phyloP scores from a whole-genome alignment of 371 early-diverging fungal species.

The Syncephalastrum contaminatum region DNA sequence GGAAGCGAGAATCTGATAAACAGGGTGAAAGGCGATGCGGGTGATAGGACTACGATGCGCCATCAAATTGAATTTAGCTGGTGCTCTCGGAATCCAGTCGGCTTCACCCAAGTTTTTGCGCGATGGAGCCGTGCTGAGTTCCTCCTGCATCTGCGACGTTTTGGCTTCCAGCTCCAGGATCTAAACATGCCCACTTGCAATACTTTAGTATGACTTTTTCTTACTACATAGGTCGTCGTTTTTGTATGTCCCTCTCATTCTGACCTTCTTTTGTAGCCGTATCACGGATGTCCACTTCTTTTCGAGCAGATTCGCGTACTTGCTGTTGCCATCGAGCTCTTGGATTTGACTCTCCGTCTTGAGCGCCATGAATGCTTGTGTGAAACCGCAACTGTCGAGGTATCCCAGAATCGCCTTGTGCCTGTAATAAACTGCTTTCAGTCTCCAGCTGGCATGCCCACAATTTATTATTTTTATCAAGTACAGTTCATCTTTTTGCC shows the following conservation, averaged over 20 bases:
- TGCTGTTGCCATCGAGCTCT: slow-evolving; percentile 74
- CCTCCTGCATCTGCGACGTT: slow-evolving; percentile 72
- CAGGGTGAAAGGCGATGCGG: slow-evolving; percentile 85
- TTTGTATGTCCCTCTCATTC: background rate
- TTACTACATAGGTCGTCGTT: background rate
- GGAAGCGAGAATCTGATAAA: slow-evolving; percentile 75
- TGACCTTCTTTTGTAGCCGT: slow-evolving; percentile 85
- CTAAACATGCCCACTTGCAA: slow-evolving; percentile 29
- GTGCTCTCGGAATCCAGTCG: slow-evolving; percentile 81
- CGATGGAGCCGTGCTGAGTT: slow-evolving; percentile 62
- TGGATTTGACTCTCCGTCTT: slow-evolving; percentile 67
- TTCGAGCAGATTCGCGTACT: slow-evolving; percentile 81
- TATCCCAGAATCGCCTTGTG: slow-evolving; percentile 84
- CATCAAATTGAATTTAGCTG: slow-evolving; percentile 63
- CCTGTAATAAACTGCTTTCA: slow-evolving; percentile 36
- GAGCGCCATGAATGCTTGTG: slow-evolving; percentile 64
- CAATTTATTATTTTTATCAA: slow-evolving; percentile 10
- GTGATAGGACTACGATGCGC: slow-evolving; percentile 84
- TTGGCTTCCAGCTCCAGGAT: slow-evolving; percentile 87
- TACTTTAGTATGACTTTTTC: slow-evolving; percentile 6
- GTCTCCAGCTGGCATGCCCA: background rate
- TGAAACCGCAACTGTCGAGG: slow-evolving; percentile 69
- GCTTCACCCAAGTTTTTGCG: slow-evolving; percentile 56
- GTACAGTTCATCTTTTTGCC: slow-evolving; percentile 74
- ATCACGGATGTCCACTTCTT: slow-evolving; percentile 94